Base-by-base conservation (phyloP, 257 asterid genomes). In the Orobanche coerulescens region DNA sequence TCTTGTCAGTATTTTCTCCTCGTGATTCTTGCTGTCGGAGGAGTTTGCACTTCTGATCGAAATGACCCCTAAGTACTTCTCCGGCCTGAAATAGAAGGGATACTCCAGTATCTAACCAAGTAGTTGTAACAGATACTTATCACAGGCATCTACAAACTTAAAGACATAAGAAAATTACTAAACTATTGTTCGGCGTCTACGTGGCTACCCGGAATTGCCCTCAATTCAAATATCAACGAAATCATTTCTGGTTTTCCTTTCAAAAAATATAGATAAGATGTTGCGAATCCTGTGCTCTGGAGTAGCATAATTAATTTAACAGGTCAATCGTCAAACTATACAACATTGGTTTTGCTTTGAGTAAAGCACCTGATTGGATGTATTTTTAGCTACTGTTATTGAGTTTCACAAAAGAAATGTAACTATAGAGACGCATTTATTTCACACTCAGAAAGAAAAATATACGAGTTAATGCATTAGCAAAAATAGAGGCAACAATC, bases 21-120 rank as follows among this genome's bases (percentile, higher is more conserved):
- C 64, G 80, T 14, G 96, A 86, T 77, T 93, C 99, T 79, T 69
- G 80, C 58, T 80, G 92, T 64, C 96, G 81, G 26, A 89, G 97
- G 48, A 78, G 73, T 71, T 72, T 86, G 74, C 99, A 83, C 76
- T 80, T 89, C 62, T 25, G 83, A 73, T 89, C 99, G 43, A 86
- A 93, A 68, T 65, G 61, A 69, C 79, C 73, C 73, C 82, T 76
- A 26, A 89, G 83, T 71, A 79, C 68, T 67, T 86, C 88, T 60
- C 88, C 78, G 66, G 88, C 95, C 99, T 92, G 91, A 71, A 71
- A 63, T n/a, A 36, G 16, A 20, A 52, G 40, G 51, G 6, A 57
- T 22, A 56, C 22, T 12, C 18, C 22, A 36, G 13, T 4, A 47
- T 56, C 49, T 24, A 37, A 64, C 25, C 24, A 25, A 48, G 50